Evolutionary conservation across 768 basidiomycete species (phyloP).

Genomic region (Steccherinum ochraceum): DNA sequence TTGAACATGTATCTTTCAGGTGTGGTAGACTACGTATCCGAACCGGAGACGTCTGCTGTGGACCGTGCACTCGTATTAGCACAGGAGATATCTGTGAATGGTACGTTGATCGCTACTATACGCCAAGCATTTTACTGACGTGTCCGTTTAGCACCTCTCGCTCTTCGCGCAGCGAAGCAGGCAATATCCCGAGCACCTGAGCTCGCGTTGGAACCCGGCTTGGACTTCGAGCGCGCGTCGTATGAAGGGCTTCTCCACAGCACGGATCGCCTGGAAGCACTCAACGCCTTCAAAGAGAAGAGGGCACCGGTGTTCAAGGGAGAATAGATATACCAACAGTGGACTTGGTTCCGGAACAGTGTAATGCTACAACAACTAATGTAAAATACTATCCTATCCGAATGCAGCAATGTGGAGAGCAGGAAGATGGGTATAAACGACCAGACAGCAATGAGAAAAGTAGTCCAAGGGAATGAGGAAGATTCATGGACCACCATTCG

Average conservation of each 20-base stretch:
- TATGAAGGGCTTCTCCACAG: conserved; percentile 76
- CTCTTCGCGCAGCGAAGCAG: conserved; percentile 82
- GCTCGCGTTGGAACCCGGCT: conserved; percentile 71
- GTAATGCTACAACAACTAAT: neutral
- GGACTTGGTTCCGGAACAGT: neutral
- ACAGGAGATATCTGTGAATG: conserved; percentile 58
- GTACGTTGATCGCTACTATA: conserved; percentile 28
- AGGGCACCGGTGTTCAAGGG: conserved; percentile 74
- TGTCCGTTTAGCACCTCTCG: conserved; percentile 61
- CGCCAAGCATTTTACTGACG: neutral
- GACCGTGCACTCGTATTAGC: conserved; percentile 72
- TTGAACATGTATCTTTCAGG: conserved; percentile 46
- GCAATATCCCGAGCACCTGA: conserved; percentile 79
- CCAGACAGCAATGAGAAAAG: too few species aligned
- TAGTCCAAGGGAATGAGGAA: neutral
- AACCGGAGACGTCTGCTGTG: conserved; percentile 50
- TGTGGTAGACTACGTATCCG: conserved; percentile 75
- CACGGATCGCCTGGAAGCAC: conserved; percentile 76
- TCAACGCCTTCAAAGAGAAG: conserved; percentile 84
- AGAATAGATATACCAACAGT: too few species aligned
- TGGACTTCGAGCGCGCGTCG: conserved; percentile 85
- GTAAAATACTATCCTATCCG: neutral
- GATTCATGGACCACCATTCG: neutral
- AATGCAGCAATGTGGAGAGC: neutral
- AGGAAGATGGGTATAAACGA: neutral